Base-by-base conservation (phyloP, 2,329 filamentous ascomycete genomes). In the Drechmeria coniospora region DNA sequence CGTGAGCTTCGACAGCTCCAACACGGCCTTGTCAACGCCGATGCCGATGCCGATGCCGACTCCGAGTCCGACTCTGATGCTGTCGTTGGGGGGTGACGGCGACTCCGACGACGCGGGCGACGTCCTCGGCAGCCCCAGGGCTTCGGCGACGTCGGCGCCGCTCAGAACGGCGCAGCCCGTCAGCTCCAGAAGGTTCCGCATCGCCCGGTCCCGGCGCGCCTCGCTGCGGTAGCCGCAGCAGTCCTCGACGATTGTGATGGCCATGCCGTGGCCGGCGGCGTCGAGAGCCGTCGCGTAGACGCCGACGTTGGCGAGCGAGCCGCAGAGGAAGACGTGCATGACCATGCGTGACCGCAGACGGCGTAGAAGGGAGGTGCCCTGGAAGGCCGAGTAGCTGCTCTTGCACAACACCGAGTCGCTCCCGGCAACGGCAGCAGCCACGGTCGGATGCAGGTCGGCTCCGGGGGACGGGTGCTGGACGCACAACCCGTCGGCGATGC, bases 221-320 rank as follows among this genome's bases (percentile, higher is more conserved):
- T 74, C 68, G 40, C 63, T 74, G 25, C 81, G 72, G 44, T 77
- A 93, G 8, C 84, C 86, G 30, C 92, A 72, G 49, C 86, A 94
- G 48, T 95, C 84, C 28, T 90, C 76, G 21, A 95, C 60, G 9
- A 95, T 60, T 5, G 79, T 90, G 43, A 94, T 82, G n/a, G 72
- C 64, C 43, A 92, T 74, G 4, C 86, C 90, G 50, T 94, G 79
- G 13, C 79, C 71, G 2, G 82, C 86, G 8, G 87, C 90, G 45
- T 94, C 90, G 36, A 92, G 64, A 4, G 84, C 84, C 1, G 87
- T 94, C 6, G 90, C 87, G 46, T 90, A 84, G 25, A 95, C 75
- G 18, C 84, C 86, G 20, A 92, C 61, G 43, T 95, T 94, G 23
- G 78, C 81, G 26, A 92, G 65, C 24, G 79, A 78, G 14, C 90